Conservation (phyloP, 805 yeast genomes). For the Sugiyamaella lignohabitans region DNA sequence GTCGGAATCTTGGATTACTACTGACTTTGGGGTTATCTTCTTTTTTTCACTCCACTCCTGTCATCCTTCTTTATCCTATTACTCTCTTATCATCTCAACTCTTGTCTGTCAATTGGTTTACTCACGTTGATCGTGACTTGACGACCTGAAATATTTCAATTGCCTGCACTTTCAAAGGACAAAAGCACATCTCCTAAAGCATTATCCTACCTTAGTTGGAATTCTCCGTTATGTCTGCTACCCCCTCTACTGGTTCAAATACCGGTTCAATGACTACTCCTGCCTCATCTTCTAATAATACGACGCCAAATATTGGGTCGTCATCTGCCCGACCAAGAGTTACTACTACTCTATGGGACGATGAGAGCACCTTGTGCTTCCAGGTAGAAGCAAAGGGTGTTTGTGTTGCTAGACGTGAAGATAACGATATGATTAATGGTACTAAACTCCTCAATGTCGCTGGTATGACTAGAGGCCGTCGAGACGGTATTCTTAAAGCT, state of each 20-base stretch:
- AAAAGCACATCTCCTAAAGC: too few relatives aligned
- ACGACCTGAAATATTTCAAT: too few relatives aligned
- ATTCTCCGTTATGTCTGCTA: too few relatives aligned
- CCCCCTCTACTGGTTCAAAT: neutral
- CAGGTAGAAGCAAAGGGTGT: conserved; percentile 81
- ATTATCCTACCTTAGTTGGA: too few relatives aligned
- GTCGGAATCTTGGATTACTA: too few relatives aligned
- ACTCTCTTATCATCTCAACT: neutral
- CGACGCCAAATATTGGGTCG: neutral
- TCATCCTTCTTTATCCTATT: neutral
- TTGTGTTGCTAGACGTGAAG: conserved; percentile 76
- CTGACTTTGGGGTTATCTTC: too few relatives aligned
- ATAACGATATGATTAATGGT: conserved; percentile 80
- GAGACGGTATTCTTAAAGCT: conserved; percentile 76
- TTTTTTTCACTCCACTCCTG: neutral
- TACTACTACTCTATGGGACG: conserved; percentile 88
- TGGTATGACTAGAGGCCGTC: conserved; percentile 78
- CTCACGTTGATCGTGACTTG: too few relatives aligned
- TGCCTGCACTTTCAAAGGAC: too few relatives aligned
- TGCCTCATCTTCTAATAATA: neutral
- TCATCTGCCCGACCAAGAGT: conserved; percentile 41
- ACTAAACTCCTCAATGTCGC: conserved; percentile 78
- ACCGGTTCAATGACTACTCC: neutral
- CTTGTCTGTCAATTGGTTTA: neutral
- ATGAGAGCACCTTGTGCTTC: conserved; percentile 75